Conservation (phyloP, 2,329 filamentous ascomycete genomes). For the Fusarium tupiense region DNA sequence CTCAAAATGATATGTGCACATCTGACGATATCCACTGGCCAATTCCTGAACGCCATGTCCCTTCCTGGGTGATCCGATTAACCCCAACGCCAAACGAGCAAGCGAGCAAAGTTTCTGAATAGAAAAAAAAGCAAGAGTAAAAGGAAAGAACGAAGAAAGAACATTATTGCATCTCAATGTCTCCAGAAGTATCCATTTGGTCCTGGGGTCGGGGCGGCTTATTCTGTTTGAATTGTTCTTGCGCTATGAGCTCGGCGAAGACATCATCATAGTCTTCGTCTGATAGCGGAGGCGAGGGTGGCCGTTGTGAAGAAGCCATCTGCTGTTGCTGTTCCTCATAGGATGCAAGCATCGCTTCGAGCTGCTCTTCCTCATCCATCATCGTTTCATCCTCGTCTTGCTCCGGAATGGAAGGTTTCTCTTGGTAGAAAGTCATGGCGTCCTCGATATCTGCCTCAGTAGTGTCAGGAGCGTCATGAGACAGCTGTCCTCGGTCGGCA, state of each 20-base stretch:
- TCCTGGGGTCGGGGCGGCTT: slow-evolving; percentile 43
- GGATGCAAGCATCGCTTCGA: slow-evolving; percentile 65
- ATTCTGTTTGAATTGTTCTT: slow-evolving; percentile 40
- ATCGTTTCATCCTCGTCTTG: slow-evolving; percentile 58
- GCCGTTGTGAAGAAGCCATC: slow-evolving; percentile 35
- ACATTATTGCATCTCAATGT: slow-evolving; percentile 28
- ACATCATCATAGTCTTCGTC: slow-evolving; percentile 71
- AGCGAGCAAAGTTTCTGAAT: slow-evolving; percentile 9
- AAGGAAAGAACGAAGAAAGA: not conserved
- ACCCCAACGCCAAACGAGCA: slow-evolving; percentile 32
- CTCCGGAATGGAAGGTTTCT: slow-evolving; percentile 31
- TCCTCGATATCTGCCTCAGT: slow-evolving; percentile 64
- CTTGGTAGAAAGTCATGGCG: slow-evolving; percentile 51
- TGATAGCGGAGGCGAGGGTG: slow-evolving; percentile 51
- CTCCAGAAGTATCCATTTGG: slow-evolving; percentile 60
- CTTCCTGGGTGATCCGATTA: slow-evolving; percentile 16
- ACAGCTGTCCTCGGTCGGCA: slow-evolving; percentile 46
- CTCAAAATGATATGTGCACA: slow-evolving; percentile 39
- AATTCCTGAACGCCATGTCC: slow-evolving; percentile 37
- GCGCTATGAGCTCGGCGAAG: slow-evolving; percentile 59
- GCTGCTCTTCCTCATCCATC: slow-evolving; percentile 67
- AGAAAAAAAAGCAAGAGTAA: not conserved
- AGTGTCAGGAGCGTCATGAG: slow-evolving; percentile 51
- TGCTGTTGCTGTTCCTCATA: slow-evolving; percentile 51
- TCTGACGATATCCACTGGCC: slow-evolving; percentile 26